Evolutionary conservation across 2,329 filamentous ascomycete genomes (phyloP).

Genomic region (Aspergillus sp.): DNA sequence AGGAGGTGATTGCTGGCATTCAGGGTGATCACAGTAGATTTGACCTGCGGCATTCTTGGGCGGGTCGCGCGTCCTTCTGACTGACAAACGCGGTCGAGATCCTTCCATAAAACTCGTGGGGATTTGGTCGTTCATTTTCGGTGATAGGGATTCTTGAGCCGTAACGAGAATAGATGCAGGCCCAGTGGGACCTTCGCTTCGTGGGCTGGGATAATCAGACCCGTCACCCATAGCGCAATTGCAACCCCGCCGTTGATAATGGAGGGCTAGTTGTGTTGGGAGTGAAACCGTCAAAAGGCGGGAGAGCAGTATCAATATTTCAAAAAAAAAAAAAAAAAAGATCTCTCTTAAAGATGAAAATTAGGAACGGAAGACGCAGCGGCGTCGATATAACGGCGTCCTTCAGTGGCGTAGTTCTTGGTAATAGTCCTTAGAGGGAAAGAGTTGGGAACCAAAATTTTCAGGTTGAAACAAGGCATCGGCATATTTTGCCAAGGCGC

Average conservation of each 20-base stretch:
- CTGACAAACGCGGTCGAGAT: constrained; percentile 34
- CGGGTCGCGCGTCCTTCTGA: constrained; percentile 44
- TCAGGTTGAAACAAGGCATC: constrained; percentile 21
- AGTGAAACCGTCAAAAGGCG: constrained; percentile 4
- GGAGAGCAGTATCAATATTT: not conserved
- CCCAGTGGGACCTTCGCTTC: constrained; percentile 36
- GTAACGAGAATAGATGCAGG: constrained; percentile 30
- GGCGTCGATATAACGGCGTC: constrained; percentile 3
- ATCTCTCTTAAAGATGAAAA: not conserved
- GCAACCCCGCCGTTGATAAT: constrained; percentile 25
- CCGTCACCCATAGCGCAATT: constrained; percentile 35
- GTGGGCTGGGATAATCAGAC: constrained; percentile 37
- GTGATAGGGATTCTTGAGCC: constrained; percentile 26
- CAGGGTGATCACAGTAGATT: constrained; percentile 64
- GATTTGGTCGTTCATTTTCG: constrained; percentile 31
- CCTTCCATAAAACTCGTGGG: constrained; percentile 26
- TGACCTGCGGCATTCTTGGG: constrained; percentile 64
- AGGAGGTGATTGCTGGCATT: constrained; percentile 59
- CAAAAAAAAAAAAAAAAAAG: too few species aligned
- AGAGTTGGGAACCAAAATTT: constrained; percentile 14
- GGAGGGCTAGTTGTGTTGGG: constrained; percentile 12
- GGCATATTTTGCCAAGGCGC: constrained; percentile 6
- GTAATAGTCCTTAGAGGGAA: not conserved
- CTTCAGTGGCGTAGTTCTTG: not conserved
- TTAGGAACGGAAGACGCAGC: not conserved